These are phyloP conservation scores for Eragrostis tef DNA, from an alignment of 202 grass and related monocot species.

Conservation along the genomic window DNA sequence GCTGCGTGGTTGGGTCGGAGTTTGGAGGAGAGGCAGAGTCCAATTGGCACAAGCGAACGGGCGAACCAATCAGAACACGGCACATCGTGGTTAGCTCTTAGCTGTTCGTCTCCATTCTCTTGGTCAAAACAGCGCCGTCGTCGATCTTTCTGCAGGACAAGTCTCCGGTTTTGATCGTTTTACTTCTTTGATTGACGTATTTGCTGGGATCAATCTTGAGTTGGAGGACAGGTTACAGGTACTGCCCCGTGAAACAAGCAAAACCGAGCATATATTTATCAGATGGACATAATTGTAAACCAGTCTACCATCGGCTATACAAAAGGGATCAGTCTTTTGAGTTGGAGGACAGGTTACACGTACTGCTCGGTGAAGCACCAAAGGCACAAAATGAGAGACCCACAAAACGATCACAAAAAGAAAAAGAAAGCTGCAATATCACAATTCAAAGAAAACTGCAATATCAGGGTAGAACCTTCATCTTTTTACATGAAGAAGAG, in stretches of 20 bases:
- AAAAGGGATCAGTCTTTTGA: no score
- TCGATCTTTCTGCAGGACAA: neutral
- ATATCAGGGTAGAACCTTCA: neutral
- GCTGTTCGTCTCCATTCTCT: neutral
- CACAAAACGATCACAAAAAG: neutral
- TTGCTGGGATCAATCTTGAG: no score
- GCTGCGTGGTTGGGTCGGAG: neutral
- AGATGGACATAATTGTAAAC: no score
- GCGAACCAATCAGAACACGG: neutral
- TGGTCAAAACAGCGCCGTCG: neutral
- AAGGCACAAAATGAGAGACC: neutral
- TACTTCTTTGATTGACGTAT: no score
- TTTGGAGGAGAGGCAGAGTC: slow-evolving; percentile 13
- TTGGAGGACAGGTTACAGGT: no score
- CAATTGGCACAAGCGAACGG: slow-evolving; percentile 9
- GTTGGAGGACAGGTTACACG: no score
- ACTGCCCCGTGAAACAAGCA: no score
- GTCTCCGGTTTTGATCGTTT: neutral
- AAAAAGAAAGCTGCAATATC: no score
- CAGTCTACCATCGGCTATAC: no score
- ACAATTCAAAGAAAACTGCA: neutral
- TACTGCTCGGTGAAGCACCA: neutral
- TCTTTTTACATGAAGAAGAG: neutral
- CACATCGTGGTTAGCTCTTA: neutral
- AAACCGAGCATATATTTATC: no score